phyloP scores from a whole-genome alignment of 495 filamentous ascomycete species.

The Cudoniella acicularis region DNA sequence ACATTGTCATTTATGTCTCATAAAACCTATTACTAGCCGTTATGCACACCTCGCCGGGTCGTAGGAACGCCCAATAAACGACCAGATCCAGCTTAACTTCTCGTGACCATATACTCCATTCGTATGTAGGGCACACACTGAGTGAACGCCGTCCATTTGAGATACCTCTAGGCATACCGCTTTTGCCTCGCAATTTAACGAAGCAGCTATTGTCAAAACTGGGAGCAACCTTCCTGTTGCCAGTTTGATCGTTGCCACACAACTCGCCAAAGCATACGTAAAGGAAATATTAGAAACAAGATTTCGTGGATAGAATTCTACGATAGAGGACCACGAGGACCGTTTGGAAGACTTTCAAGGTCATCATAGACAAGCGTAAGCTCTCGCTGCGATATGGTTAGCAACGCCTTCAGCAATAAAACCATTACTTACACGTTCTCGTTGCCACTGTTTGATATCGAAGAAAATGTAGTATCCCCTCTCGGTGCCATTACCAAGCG shows the following conservation, averaged over 20 bases:
- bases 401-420: slow-evolving; percentile 7
- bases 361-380: slow-evolving; percentile 77
- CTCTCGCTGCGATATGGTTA: slow-evolving; percentile 54
- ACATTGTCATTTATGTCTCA: slow-evolving; percentile 8
- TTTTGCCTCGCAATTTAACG: neutral
- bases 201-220: neutral
- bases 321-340: neutral
- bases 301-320: neutral
- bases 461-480: slow-evolving; percentile 87
- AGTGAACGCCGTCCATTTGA: slow-evolving; percentile 1
- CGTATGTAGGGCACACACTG: slow-evolving; percentile 6
- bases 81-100: neutral
- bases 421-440: slow-evolving; percentile 63
- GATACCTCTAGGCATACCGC: too few species aligned
- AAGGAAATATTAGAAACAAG: neutral
- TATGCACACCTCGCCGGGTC: slow-evolving; percentile 11
- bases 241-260: neutral
- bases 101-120: slow-evolving; percentile 2
- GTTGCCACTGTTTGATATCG: slow-evolving; percentile 79
- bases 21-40: neutral
- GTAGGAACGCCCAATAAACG: slow-evolving; percentile 11
- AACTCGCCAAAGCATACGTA: neutral
- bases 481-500: slow-evolving; percentile 64
- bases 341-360: slow-evolving; percentile 46
- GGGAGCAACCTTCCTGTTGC: neutral